These are phyloP conservation scores for Colletotrichum sansevieriae DNA, from an alignment of 2,329 filamentous ascomycete species.

Conservation along the genomic window DNA sequence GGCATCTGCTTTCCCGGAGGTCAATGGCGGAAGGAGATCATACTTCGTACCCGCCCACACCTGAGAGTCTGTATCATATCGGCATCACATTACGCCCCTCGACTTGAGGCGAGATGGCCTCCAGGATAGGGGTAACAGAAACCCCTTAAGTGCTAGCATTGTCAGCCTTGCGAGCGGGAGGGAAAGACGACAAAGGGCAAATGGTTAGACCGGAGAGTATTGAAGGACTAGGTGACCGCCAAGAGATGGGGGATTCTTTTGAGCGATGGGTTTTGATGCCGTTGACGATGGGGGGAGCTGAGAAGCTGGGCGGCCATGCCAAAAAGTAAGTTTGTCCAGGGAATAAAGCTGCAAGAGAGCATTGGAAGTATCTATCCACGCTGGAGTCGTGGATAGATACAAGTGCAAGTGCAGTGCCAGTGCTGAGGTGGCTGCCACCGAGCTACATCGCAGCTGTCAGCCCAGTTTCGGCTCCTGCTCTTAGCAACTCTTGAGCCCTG, in stretches of 20 bases:
- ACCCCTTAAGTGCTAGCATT: background rate
- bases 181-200: constrained; percentile 19
- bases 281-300: background rate
- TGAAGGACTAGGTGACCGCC: background rate
- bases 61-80: constrained; percentile 20
- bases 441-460: constrained; percentile 6
- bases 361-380: too few relatives aligned
- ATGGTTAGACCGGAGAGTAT: background rate
- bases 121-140: constrained; percentile 21
- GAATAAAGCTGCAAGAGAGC: too few relatives aligned
- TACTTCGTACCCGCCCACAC: constrained; percentile 5
- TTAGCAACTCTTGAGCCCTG: constrained; percentile 9
- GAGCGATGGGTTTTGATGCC: background rate
- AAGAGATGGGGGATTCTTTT: background rate
- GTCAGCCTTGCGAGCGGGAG: constrained; percentile 14
- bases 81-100: constrained; percentile 29
- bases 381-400: background rate
- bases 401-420: too few relatives aligned
- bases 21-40: background rate
- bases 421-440: background rate
- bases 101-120: constrained; percentile 19
- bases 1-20: constrained; percentile 1
- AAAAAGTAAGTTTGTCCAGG: background rate
- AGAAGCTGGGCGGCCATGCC: constrained; percentile 6
- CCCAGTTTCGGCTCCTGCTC: constrained; percentile 7